phyloP scores from a whole-genome alignment of 2,329 filamentous ascomycete species.

The Ceratocystis cacaofunesta region DNA sequence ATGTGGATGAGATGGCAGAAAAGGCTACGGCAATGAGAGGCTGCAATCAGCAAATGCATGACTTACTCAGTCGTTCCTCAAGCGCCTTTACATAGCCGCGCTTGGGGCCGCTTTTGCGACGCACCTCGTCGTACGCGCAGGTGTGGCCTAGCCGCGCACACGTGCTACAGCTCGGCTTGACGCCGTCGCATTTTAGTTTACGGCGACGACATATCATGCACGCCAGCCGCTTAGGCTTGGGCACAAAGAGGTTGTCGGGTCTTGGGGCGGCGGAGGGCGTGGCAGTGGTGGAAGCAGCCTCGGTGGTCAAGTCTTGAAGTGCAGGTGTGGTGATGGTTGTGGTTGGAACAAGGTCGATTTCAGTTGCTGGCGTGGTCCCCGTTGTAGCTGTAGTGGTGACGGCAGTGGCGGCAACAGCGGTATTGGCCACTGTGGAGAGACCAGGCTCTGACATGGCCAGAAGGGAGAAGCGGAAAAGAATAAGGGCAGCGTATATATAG shows the following conservation, averaged over 20 bases:
- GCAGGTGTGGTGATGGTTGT: slow-evolving; percentile 26
- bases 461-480: not conserved
- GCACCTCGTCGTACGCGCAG: slow-evolving; percentile 81
- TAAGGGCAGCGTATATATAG: not conserved
- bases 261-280: slow-evolving; percentile 27
- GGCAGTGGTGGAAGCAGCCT: slow-evolving; percentile 23
- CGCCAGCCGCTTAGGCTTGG: slow-evolving; percentile 81
- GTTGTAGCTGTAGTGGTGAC: not conserved
- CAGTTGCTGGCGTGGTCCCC: not conserved
- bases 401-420: not conserved
- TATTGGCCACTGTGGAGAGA: not conserved
- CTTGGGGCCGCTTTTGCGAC: slow-evolving; percentile 89
- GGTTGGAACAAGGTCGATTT: not conserved
- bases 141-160: slow-evolving; percentile 75
- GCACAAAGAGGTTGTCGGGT: slow-evolving; percentile 42
- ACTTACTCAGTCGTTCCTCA: slow-evolving; percentile 78
- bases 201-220: slow-evolving; percentile 88
- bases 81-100: slow-evolving; percentile 87
- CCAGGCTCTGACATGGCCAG: slow-evolving; percentile 1
- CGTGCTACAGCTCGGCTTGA: slow-evolving; percentile 72
- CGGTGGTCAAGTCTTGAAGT: slow-evolving; percentile 17
- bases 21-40: not conserved
- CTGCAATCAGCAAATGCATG: not conserved
- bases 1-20: not conserved
- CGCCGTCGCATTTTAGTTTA: slow-evolving; percentile 80